These are phyloP conservation scores for Fagus crenata DNA, from an alignment of 306 rosid species.

Conservation along the genomic window DNA sequence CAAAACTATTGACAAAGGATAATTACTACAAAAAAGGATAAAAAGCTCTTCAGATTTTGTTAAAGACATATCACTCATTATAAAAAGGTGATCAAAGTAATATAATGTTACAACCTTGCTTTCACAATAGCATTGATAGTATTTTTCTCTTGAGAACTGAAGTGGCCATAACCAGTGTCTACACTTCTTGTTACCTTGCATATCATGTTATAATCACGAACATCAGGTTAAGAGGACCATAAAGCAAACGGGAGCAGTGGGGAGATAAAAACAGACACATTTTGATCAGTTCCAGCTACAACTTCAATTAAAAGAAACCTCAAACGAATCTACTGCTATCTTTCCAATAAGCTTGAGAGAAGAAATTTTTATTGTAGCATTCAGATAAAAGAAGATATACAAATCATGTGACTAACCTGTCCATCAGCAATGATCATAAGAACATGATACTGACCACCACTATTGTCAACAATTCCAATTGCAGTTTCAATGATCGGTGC, in stretches of 20 bases:
- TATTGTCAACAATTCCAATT: constrained; percentile 28
- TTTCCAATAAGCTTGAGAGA: neutral
- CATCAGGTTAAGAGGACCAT: neutral
- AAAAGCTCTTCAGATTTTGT: neutral
- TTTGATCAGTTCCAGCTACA: neutral
- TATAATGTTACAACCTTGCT: constrained; percentile 24
- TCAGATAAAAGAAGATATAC: neutral
- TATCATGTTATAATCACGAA: neutral
- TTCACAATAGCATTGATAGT: constrained; percentile 32
- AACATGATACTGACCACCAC: constrained; percentile 36
- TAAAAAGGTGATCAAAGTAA: neutral
- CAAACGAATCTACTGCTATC: neutral
- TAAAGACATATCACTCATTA: neutral
- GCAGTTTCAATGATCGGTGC: constrained; percentile 38
- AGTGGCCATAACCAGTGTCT: neutral
- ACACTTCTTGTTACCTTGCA: constrained; percentile 33
- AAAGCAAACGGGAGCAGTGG: neutral
- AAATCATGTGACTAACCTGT: constrained; percentile 25
- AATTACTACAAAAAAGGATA: constrained; percentile 24
- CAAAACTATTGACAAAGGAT: constrained; percentile 36
- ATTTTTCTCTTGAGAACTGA: constrained; percentile 33
- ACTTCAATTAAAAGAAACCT: neutral
- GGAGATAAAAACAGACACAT: neutral
- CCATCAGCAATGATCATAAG: constrained; percentile 44
- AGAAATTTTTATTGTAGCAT: constrained; percentile 1